Base-by-base conservation (phyloP, 768 basidiomycete species). In the Gloeophyllum trabeum region DNA sequence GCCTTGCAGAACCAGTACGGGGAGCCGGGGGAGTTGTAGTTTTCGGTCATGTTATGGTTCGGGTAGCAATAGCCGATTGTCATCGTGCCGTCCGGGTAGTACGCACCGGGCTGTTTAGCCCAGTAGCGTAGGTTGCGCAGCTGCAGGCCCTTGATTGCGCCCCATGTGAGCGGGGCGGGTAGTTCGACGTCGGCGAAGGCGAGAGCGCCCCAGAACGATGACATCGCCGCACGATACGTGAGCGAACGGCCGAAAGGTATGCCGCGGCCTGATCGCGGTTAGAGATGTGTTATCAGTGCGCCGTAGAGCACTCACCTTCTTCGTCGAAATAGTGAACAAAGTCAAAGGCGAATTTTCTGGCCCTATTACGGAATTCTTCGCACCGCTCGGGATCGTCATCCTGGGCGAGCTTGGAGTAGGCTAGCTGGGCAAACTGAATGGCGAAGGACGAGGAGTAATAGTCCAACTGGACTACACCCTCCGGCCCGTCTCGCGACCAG, bases 1-100 rank as follows among this genome's bases (percentile, higher is more conserved):
- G 80, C 77, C 53, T 85, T 83, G 64, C 81, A 84, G 53, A 77
- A 81, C 84, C 83, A 86, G 59, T 86, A 88, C 2, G 80, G 79
- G 20, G 80, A 83, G 16, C 81, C 81, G 14, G 76, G 75, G 4
- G 81, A 80, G 54, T 86, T 85, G 64, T 88, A 85, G 59, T 81
- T 84, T 54, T 86, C 78, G 12, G 75, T 81, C 65, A 84, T 77
- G 55, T 79, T 79, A 59, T 75, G 76, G 51, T 81, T 82, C 23
- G 79, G 80, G 50, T 82, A 84, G 37, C 64, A 61, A 53, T 67
- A 84, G 2, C 81, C 82, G 49, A 85, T 79, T 6, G 79, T 85
- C 25, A 86, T 62, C 0, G 79, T 82, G 12, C 81, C 78, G 48
- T 81, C 79, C 14, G 73, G 57, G 47, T 71, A 54, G 55, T 72